Evolutionary conservation across 2,329 filamentous ascomycete genomes (phyloP).

Genomic region (Colletotrichum tamarilloi): DNA sequence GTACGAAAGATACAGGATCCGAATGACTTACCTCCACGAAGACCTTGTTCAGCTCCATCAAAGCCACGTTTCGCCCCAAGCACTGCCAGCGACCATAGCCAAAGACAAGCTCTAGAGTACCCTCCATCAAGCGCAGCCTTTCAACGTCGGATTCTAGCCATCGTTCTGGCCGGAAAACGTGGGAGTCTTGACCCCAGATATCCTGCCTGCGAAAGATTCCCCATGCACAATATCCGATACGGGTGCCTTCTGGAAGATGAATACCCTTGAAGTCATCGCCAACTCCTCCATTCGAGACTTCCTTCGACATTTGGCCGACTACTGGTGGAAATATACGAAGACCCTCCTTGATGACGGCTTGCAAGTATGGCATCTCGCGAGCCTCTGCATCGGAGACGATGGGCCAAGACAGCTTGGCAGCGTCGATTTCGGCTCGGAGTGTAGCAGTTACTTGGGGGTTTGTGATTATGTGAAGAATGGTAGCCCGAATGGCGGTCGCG

Average conservation of each 20-base stretch:
- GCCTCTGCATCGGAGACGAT: conserved; percentile 48
- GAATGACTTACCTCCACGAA: conserved; percentile 44
- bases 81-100: conserved; percentile 52
- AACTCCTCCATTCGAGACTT: conserved; percentile 47
- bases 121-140: conserved; percentile 47
- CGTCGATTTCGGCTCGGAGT: conserved; percentile 57
- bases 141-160: conserved; percentile 41
- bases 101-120: conserved; percentile 51
- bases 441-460: conserved; percentile 57
- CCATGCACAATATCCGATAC: conserved; percentile 48
- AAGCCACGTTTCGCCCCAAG: conserved; percentile 50
- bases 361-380: conserved; percentile 54
- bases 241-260: conserved; percentile 46
- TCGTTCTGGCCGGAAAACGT: conserved; percentile 33
- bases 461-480: conserved; percentile 64
- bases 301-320: conserved; percentile 49
- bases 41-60: conserved; percentile 49
- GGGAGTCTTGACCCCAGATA: conserved; percentile 28
- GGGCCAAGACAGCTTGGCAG: conserved; percentile 34
- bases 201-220: conserved; percentile 42
- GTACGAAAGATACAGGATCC: not conserved
- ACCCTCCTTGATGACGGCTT: conserved; percentile 63
- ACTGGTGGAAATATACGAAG: conserved; percentile 52
- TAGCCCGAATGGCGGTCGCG: conserved; percentile 64
- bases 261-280: conserved; percentile 48